A percentile compares a stretch with the other conserved stretches of the same genome.
Evolutionary conservation across 495 filamentous ascomycete genomes (phyloP).

Genomic region (Penicillium crystallinum): DNA sequence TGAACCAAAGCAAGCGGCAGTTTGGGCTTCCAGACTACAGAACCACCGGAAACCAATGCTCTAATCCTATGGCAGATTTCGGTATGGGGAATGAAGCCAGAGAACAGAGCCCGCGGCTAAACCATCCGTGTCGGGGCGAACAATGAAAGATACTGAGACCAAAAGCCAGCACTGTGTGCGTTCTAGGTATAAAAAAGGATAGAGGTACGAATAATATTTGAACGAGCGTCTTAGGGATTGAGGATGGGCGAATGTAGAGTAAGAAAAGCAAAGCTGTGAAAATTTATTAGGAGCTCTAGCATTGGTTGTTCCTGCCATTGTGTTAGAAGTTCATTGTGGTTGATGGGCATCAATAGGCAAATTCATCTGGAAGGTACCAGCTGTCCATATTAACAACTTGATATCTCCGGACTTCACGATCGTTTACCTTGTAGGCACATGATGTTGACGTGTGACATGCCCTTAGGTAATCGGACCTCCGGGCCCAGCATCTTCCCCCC

Average conservation of each 20-base stretch:
- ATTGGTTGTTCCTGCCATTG: background rate
- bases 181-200: background rate
- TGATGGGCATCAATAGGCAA: background rate
- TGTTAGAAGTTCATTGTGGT: background rate
- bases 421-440: slow-evolving; percentile 12
- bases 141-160: background rate
- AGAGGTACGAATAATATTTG: background rate
- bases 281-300: background rate
- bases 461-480: slow-evolving; percentile 18
- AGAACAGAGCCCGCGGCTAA: background rate
- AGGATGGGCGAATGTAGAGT: background rate
- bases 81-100: slow-evolving; percentile 4
- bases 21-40: background rate
- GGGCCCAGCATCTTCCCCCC: slow-evolving; percentile 16
- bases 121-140: background rate
- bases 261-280: background rate
- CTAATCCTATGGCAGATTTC: background rate
- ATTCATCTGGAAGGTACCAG: background rate
- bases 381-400: background rate
- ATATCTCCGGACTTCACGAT: background rate
- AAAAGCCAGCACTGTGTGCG: background rate
- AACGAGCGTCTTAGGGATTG: slow-evolving; percentile 1
- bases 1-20: background rate
- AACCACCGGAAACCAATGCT: slow-evolving; percentile 3
- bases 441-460: slow-evolving; percentile 12